A percentile compares a stretch with the other conserved stretches of the same genome.
phyloP scores from a whole-genome alignment of 805 yeast genomes.

The Yarrowia sp. region DNA sequence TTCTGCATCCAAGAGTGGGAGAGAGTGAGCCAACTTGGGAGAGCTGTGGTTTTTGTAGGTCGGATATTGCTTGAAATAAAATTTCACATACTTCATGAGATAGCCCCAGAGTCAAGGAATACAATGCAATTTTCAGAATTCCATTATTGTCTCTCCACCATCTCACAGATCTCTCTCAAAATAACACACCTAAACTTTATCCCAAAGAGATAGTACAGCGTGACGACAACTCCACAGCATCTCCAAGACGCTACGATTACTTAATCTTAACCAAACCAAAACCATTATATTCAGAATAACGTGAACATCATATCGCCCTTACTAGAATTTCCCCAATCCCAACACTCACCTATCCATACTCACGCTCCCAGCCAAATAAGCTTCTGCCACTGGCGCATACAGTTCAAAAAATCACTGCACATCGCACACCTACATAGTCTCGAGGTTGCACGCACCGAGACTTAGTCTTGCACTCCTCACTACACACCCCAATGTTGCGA shows the following conservation, averaged over 20 bases:
- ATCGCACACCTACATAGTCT: not conserved
- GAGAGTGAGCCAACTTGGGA: not conserved
- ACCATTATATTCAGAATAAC: too few species aligned
- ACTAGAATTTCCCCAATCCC: too few species aligned
- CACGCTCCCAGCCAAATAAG: not conserved
- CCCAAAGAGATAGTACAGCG: constrained; percentile 2
- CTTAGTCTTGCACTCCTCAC: not conserved
- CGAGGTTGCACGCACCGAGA: not conserved
- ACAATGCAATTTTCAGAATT: not conserved
- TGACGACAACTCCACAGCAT: constrained; percentile 1
- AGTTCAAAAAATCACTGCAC: constrained; percentile 20
- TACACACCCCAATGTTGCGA: not conserved
- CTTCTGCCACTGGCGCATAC: constrained; percentile 3
- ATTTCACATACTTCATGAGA: not conserved
- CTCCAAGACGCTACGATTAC: too few species aligned
- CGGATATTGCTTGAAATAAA: too few species aligned
- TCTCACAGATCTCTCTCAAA: not conserved
- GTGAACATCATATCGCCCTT: too few species aligned
- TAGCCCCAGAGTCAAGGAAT: not conserved
- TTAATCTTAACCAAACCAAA: too few species aligned
- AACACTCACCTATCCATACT: too few species aligned
- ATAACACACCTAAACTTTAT: not conserved
- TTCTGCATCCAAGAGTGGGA: constrained; percentile 8
- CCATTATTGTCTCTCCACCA: not conserved
- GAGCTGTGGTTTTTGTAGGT: not conserved